These are phyloP conservation scores for Abrus precatorius DNA, from an alignment of 306 rosid species.

Conservation along the genomic window DNA sequence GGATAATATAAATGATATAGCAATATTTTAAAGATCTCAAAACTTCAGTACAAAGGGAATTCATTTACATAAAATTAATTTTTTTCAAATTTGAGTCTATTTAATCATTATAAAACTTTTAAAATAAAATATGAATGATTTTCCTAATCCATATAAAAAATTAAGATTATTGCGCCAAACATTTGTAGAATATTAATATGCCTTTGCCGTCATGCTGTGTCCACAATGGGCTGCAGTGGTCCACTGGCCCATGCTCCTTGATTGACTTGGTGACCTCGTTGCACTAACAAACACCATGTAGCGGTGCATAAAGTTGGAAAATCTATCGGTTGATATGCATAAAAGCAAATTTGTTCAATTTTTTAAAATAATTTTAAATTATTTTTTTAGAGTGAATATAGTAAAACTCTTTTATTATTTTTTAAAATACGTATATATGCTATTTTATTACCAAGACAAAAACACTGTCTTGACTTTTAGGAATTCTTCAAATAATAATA, in stretches of 20 bases:
- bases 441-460: conserved; percentile 7
- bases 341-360: not conserved
- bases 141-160: not conserved
- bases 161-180: not conserved
- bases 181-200: not conserved
- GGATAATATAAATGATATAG: too few species aligned
- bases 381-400: too few species aligned
- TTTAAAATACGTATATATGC: not conserved
- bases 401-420: not conserved
- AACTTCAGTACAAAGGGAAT: too few species aligned
- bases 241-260: not conserved
- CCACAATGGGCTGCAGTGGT: conserved; percentile 17
- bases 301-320: not conserved
- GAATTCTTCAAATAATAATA: not conserved
- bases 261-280: not conserved
- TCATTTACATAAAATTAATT: too few species aligned
- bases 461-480: conserved; percentile 27
- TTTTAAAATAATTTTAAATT: not conserved
- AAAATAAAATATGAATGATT: not conserved
- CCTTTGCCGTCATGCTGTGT: not conserved
- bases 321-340: not conserved
- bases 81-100: too few species aligned
- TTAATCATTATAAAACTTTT: too few species aligned
- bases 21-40: too few species aligned
- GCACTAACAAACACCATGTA: not conserved